Evolutionary conservation across 495 filamentous ascomycete species (phyloP), one percentile per base, ranked within the genome.

Genomic region (Penicillium ucsense): DNA sequence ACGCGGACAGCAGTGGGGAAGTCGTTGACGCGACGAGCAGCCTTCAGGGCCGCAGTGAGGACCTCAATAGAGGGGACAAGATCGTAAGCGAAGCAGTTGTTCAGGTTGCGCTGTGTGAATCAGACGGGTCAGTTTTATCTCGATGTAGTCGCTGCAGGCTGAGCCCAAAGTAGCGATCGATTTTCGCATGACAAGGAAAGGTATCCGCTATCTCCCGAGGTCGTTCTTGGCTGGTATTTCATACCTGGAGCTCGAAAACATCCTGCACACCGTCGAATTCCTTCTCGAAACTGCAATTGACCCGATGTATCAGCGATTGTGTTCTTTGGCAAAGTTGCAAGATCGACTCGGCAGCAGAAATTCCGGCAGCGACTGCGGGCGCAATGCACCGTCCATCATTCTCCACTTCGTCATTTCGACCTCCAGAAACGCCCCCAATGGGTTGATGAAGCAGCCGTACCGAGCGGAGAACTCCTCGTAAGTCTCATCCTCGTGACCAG

Each of bases 41-140:
- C 92, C 66, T 79, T 83, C 46, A 99, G 79, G 46, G 92, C 92
- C 56, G 92, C 90, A 57, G 80, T 78, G 70, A 96, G 82, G 63
- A 99, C 94, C 57, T 88, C 82, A 45, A 91, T 81, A 44, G 91
- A 90, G 56, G 92, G 92, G 53, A 99, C 92, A 62, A 99, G 82
- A 80, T 99, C 92, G 83, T 99, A 99, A 67, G 92, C 92, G 74
- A 99, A 99, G 68, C 86, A 89, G 75, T 99, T 99, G 84, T 99
- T 99, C 56, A 99, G 79, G 73, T 99, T 99, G 65, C 92, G 89
- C 89, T 98, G 60, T 47, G 34, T 28, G 6, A 6, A 31, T 38
- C 12, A 33, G 34, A 43, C 47, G 27, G 1, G 38, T 40, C 20
- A 37, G 46, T 12, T 0, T 6, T 43, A 32, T 30, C 3, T 34